These are phyloP conservation scores for Zasmidium angulare DNA, from an alignment of 2,329 filamentous ascomycete species.

Conservation along the genomic window DNA sequence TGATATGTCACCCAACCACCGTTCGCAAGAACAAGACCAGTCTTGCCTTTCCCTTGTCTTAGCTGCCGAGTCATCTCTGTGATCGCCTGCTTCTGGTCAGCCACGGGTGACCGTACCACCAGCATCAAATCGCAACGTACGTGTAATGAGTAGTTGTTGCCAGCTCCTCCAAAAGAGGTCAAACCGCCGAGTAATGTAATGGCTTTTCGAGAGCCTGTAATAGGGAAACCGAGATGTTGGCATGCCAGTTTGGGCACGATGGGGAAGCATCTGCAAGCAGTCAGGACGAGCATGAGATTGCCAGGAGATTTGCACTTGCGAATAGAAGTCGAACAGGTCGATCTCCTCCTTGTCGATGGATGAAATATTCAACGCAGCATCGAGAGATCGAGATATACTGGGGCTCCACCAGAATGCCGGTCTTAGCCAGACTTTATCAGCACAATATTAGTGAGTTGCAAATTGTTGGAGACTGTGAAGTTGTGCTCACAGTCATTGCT, in stretches of 20 bases:
- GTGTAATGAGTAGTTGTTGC: conserved; percentile 72
- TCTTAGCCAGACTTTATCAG: conserved; percentile 59
- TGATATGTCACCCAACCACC: conserved; percentile 67
- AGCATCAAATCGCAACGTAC: conserved; percentile 37
- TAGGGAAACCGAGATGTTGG: conserved; percentile 57
- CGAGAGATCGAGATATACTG: conserved; percentile 58
- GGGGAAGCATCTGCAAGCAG: conserved; percentile 59
- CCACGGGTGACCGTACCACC: not conserved
- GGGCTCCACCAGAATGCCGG: conserved; percentile 59
- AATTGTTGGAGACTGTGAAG: not conserved
- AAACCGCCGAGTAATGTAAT: conserved; percentile 65
- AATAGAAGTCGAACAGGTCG: conserved; percentile 65
- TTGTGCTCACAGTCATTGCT: conserved; percentile 50
- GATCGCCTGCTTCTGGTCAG: conserved; percentile 40
- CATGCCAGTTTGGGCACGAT: conserved; percentile 68
- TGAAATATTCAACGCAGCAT: conserved; percentile 53
- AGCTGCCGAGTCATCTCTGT: conserved; percentile 58
- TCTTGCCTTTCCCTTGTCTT: conserved; percentile 45
- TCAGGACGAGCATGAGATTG: not conserved
- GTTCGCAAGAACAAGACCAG: conserved; percentile 63
- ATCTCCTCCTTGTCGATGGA: conserved; percentile 52
- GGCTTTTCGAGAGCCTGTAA: conserved; percentile 46
- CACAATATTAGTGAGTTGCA: not conserved
- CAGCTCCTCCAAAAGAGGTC: conserved; percentile 68
- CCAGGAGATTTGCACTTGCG: conserved; percentile 37